phyloP scores from a whole-genome alignment of 306 rosid species.

The Clitoria ternatea region DNA sequence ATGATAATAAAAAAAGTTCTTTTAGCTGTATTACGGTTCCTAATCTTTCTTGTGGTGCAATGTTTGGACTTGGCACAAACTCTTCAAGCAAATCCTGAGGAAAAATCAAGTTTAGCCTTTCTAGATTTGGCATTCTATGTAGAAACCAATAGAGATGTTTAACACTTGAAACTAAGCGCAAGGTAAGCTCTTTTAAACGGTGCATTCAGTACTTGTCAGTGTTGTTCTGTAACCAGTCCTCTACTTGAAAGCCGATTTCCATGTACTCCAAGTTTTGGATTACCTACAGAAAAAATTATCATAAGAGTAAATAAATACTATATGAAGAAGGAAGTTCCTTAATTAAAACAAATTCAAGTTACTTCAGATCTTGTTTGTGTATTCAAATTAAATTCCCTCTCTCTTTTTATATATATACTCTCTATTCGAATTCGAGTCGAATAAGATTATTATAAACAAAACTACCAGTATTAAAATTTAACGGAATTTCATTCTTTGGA shows the following conservation, averaged over 20 bases:
- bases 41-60: background rate
- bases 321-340: background rate
- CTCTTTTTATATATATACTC: no score
- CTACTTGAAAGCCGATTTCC: background rate
- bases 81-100: background rate
- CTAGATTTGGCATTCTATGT: slow-evolving; percentile 20
- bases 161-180: fast-evolving
- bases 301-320: background rate
- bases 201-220: background rate
- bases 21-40: slow-evolving; percentile 8
- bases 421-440: no score
- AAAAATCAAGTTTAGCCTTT: background rate
- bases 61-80: background rate
- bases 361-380: no score
- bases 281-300: background rate
- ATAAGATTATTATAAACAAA: no score
- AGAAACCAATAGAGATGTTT: background rate
- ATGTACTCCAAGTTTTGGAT: background rate
- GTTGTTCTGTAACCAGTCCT: background rate
- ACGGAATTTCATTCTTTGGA: no score
- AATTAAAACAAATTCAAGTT: no score
- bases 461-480: no score
- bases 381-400: no score
- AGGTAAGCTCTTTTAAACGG: background rate
- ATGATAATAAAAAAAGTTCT: fast-evolving